Percentiles rank a stretch among this genome's conserved stretches.
phyloP scores from a whole-genome alignment of 306 rosid genomes.

The Cucurbita moschata region DNA sequence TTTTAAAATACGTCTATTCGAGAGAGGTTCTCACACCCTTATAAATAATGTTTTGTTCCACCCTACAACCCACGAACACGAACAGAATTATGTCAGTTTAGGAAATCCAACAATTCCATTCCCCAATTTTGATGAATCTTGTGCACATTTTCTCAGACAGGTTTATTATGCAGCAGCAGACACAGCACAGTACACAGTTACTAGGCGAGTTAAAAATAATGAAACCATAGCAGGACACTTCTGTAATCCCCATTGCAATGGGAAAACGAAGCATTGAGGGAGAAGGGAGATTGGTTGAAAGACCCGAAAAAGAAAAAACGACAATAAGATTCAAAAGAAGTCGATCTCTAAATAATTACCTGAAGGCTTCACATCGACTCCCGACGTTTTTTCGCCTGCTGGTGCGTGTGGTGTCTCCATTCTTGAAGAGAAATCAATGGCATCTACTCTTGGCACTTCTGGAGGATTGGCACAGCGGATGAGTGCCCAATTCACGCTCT shows the following conservation, averaged over 20 bases:
- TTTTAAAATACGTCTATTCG: no score
- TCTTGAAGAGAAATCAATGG: conserved; percentile 15
- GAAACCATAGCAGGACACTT: conserved; percentile 12
- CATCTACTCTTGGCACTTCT: conserved; percentile 50
- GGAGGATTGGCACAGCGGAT: conserved; percentile 96
- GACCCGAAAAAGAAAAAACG: conserved; percentile 7
- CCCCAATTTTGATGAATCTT: conserved; percentile 23
- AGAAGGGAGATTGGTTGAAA: neutral
- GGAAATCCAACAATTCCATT: conserved; percentile 28
- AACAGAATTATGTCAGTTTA: neutral
- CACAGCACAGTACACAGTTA: conserved; percentile 6
- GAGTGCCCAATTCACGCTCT: conserved; percentile 83
- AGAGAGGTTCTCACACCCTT: no score
- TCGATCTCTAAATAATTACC: conserved; percentile 94
- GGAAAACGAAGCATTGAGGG: conserved; percentile 23
- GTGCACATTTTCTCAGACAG: conserved; percentile 13
- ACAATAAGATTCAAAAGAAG: conserved; percentile 47
- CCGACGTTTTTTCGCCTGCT: conserved; percentile 32
- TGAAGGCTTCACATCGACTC: conserved; percentile 62
- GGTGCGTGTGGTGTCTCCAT: conserved; percentile 17
- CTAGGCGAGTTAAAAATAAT: conserved; percentile 10
- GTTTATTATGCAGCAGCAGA: conserved; percentile 13
- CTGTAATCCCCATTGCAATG: conserved; percentile 27
- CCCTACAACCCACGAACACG: no score
- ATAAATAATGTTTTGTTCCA: no score